Evolutionary conservation across 805 yeast genomes (phyloP).

Genomic region (Lipomyces kockii): DNA sequence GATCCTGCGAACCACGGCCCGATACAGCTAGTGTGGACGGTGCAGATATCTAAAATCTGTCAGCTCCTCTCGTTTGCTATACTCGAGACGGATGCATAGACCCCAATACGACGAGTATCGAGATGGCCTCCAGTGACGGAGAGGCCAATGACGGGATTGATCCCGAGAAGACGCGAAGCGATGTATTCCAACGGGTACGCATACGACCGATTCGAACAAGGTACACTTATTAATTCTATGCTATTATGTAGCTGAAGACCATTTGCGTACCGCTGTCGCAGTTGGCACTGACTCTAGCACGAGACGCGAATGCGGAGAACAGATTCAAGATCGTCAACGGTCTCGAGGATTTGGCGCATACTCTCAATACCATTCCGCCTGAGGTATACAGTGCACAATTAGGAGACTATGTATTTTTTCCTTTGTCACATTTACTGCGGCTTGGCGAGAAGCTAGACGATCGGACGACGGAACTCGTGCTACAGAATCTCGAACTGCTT

Average conservation of each 20-base stretch:
- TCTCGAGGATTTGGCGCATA: conserved; percentile 29
- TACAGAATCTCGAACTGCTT: conserved; percentile 54
- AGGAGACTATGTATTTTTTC: conserved; percentile 68
- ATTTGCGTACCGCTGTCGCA: conserved; percentile 33
- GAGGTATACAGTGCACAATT: conserved; percentile 41
- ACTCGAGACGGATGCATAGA: neutral
- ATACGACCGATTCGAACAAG: neutral
- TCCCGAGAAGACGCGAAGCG: neutral
- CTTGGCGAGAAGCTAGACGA: conserved; percentile 53
- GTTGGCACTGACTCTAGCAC: conserved; percentile 19
- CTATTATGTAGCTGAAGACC: conserved; percentile 12
- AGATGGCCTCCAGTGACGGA: neutral
- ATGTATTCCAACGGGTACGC: neutral
- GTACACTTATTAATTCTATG: neutral
- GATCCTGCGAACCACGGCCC: neutral
- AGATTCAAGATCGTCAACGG: conserved; percentile 31
- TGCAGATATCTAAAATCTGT: neutral
- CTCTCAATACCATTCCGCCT: conserved; percentile 18
- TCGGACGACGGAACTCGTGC: conserved; percentile 52
- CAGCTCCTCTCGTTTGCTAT: neutral
- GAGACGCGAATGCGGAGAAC: conserved; percentile 21
- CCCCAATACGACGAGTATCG: neutral
- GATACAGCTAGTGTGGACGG: neutral
- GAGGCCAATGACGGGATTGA: neutral
- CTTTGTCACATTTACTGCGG: conserved; percentile 59